Base-by-base conservation (phyloP, 768 basidiomycete species). In the Suillus subaureus region DNA sequence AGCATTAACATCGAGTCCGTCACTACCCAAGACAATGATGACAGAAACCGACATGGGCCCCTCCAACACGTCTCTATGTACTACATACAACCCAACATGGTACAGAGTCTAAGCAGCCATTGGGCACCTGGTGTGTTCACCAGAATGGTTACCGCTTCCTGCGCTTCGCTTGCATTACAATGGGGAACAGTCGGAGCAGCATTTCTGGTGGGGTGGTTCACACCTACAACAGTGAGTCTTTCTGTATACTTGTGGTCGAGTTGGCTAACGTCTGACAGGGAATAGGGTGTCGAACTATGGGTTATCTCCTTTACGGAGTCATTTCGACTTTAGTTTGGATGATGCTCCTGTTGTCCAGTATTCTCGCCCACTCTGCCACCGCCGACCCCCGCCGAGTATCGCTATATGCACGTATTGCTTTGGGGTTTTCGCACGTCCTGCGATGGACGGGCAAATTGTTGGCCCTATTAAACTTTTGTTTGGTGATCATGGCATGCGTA, bases 161-260 rank as follows among this genome's bases (percentile, higher is more conserved):
- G 66, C 11, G 47, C 65, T 13, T 69, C 72, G 16, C 61, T 75
- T 7, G 57, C 62, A 12, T 52, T 75, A 35, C 73, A 75, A 64
- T 76, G 74, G 75, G 68, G 65, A 9, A 72, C 73, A 3, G 61
- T 66, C 15, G 73, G 74, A 16, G 71, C 70, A 2, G 73, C 75
- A 8, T 43, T 72, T 33, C 18, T 72, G 21, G 68, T 72, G 6
- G 70, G 69, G 18, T 69, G 67, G 61, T 70, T 68, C 51, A 75
- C 75, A 3, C 75, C 75, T 18, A 75, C 74, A 6, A 68, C 67
- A 9, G 62, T 52, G 31, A 13, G 26, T 35, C 47, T 28, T 43
- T 33, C 13, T 62, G 12, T 28, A 33, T 39, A n/a, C 6, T 15
- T n/a, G 28, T 61, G 15, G 4, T 45, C 6, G 21, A 39, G 12